phyloP scores from a whole-genome alignment of 2,329 filamentous ascomycete species.

The Penicillium expansum region DNA sequence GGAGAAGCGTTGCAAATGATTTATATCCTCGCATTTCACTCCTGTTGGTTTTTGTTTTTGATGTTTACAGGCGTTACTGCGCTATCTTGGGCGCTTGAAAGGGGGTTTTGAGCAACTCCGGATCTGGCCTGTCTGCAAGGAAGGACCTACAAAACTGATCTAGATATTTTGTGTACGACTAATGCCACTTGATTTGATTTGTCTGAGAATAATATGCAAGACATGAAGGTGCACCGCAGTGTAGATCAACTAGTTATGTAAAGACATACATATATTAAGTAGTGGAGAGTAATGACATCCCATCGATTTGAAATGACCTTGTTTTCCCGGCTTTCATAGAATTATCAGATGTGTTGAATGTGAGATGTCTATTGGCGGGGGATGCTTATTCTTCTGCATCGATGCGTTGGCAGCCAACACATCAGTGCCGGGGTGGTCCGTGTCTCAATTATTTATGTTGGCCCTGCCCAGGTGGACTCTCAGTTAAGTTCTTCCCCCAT shows the following conservation, averaged over 20 bases:
- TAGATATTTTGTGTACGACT: constrained; percentile 15
- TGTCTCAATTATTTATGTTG: constrained; percentile 24
- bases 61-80: constrained; percentile 12
- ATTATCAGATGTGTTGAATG: not conserved
- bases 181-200: constrained; percentile 10
- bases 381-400: not conserved
- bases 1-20: constrained; percentile 89
- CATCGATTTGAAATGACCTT: not conserved
- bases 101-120: constrained; percentile 8
- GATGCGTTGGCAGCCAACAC: constrained; percentile 20
- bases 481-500: not conserved
- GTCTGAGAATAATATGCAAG: not conserved
- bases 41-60: not conserved
- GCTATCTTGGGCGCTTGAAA: constrained; percentile 9
- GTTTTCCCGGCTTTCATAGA: not conserved
- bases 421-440: constrained; percentile 22
- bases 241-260: not conserved
- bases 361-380: not conserved
- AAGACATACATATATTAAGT: no score
- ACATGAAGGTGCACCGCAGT: not conserved
- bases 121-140: constrained; percentile 10
- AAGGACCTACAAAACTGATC: constrained; percentile 11
- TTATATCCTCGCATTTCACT: not conserved
- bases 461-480: not conserved
- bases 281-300: not conserved